phyloP scores from a whole-genome alignment of 2,329 filamentous ascomycete species.

The Tolypocladium album region DNA sequence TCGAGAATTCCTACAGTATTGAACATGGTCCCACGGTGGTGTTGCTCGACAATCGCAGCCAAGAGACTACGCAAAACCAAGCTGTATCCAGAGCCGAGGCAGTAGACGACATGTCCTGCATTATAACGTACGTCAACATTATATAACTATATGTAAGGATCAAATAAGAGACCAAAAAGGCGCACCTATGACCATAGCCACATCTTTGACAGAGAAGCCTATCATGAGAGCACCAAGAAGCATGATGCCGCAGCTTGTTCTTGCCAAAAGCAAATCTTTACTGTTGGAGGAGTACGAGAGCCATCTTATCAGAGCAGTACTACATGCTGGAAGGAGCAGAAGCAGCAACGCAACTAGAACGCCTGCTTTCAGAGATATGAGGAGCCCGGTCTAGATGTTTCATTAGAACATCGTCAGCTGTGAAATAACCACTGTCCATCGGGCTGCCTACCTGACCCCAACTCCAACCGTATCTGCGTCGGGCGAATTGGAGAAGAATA shows the following conservation, averaged over 20 bases:
- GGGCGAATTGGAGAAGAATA: neutral
- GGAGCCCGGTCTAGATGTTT: neutral
- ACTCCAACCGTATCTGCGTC: neutral
- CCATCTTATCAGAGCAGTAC: neutral
- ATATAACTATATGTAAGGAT: neutral
- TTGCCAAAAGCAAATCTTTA: neutral
- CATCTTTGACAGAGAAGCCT: neutral
- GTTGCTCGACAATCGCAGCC: neutral
- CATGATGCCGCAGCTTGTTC: neutral
- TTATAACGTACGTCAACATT: neutral
- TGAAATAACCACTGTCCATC: neutral
- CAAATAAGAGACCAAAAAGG: neutral
- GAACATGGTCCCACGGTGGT: neutral
- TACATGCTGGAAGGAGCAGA: neutral
- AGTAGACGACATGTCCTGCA: neutral
- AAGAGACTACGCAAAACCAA: neutral
- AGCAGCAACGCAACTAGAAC: neutral
- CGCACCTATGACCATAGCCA: neutral
- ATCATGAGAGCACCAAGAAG: neutral
- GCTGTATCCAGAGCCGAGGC: neutral
- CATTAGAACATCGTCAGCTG: neutral
- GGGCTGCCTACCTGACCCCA: neutral
- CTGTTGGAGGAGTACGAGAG: neutral
- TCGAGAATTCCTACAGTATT: neutral
- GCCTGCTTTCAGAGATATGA: neutral